phyloP scores from a whole-genome alignment of 2,329 filamentous ascomycete genomes.

The Pseudonectria foliicola region DNA sequence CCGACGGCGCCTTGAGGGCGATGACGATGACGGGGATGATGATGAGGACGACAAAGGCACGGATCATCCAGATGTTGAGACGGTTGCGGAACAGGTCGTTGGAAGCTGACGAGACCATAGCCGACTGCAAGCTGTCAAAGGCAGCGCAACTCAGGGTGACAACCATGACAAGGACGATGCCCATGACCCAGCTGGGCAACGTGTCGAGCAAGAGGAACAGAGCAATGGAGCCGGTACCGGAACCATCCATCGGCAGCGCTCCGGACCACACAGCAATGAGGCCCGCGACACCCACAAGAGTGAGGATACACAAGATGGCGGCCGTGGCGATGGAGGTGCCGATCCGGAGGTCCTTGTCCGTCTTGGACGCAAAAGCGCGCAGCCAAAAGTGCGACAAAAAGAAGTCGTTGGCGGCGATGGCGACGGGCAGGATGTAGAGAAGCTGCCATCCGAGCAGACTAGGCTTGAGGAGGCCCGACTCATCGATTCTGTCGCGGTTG shows the following conservation, averaged over 20 bases:
- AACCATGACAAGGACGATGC: conserved; percentile 74
- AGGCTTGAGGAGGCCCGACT: conserved; percentile 61
- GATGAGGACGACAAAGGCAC: conserved; percentile 59
- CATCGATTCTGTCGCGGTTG: conserved; percentile 58
- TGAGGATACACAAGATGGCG: conserved; percentile 60
- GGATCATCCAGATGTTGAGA: conserved; percentile 68
- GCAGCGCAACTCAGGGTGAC: conserved; percentile 68
- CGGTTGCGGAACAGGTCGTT: conserved; percentile 82
- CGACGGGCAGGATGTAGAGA: conserved; percentile 75
- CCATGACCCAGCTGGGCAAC: conserved; percentile 74
- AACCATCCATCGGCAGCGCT: conserved; percentile 56
- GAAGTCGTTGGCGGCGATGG: conserved; percentile 78
- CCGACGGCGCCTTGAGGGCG: conserved; percentile 64
- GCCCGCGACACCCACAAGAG: conserved; percentile 65
- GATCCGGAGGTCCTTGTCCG: conserved; percentile 70
- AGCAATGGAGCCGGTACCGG: conserved; percentile 54
- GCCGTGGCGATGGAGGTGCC: conserved; percentile 63
- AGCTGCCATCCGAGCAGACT: conserved; percentile 77
- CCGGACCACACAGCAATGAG: conserved; percentile 74
- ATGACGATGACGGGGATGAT: conserved; percentile 70
- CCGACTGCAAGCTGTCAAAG: conserved; percentile 74
- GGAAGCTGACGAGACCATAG: conserved; percentile 78
- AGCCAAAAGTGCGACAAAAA: conserved; percentile 82
- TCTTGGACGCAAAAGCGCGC: conserved; percentile 72
- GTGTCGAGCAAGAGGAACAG: conserved; percentile 69